These are phyloP conservation scores for Pythium sukuiense DNA, from an alignment of 352 stramenopile genomes.

Conservation along the genomic window DNA sequence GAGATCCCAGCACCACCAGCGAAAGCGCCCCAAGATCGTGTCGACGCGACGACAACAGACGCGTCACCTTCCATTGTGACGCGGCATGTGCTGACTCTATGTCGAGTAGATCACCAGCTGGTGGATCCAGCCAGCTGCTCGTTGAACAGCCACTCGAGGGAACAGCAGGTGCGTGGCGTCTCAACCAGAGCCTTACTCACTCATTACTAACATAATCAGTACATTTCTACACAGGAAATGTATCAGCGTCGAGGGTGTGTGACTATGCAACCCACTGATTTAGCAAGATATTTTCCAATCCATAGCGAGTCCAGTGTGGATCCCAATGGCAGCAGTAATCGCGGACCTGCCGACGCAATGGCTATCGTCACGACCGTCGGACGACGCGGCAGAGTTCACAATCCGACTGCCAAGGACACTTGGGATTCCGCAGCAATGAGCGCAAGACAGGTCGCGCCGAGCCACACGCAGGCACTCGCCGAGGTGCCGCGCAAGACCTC, in stretches of 20 bases:
- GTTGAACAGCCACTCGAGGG: background rate
- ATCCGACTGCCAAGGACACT: background rate
- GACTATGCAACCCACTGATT: background rate
- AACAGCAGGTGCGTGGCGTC: background rate
- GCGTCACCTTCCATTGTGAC: background rate
- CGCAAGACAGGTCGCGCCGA: background rate
- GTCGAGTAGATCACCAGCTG: background rate
- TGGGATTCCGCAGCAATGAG: background rate
- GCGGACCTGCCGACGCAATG: background rate
- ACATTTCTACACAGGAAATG: background rate
- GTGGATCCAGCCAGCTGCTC: background rate
- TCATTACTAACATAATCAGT: background rate
- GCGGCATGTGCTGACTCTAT: background rate
- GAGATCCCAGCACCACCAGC: background rate
- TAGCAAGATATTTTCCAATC: background rate
- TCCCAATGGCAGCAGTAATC: background rate
- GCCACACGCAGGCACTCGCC: background rate
- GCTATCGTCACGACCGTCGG: background rate
- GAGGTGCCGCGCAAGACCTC: background rate
- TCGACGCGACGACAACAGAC: background rate
- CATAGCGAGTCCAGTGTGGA: background rate
- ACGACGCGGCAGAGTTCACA: constrained; percentile 1
- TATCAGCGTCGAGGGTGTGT: background rate
- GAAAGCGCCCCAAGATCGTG: background rate
- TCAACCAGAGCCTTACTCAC: background rate